These are phyloP conservation scores for Phaseolus lunatus DNA, from an alignment of 306 rosid species.

Conservation along the genomic window DNA sequence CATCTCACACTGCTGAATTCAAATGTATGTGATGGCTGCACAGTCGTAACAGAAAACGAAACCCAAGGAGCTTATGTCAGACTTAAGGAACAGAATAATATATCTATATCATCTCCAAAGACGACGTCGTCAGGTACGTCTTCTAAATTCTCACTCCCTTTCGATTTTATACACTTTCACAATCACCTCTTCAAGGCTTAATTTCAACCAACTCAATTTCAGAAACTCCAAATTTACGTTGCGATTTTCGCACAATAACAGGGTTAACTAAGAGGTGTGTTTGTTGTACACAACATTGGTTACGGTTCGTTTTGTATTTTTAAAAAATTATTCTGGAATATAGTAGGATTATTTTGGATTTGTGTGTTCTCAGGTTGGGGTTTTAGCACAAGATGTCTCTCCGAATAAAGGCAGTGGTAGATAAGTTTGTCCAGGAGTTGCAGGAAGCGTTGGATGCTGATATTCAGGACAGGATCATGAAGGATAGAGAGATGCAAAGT, in stretches of 20 bases:
- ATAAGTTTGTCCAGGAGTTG: constrained; percentile 91
- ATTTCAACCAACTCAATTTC: constrained; percentile 1
- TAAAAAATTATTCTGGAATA: neutral
- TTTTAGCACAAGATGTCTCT: constrained; percentile 66
- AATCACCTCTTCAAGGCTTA: neutral
- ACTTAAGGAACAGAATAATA: neutral
- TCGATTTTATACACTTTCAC: neutral
- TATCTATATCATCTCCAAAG: neutral
- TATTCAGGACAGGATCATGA: constrained; percentile 94
- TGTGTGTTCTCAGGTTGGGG: constrained; percentile 34
- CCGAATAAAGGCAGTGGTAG: constrained; percentile 91
- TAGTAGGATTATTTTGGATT: constrained; percentile 20
- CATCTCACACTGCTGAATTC: neutral
- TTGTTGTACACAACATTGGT: neutral
- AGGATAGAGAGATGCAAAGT: constrained; percentile 99
- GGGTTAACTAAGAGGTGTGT: neutral
- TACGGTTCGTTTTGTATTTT: neutral
- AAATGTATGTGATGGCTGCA: neutral
- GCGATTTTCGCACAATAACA: neutral
- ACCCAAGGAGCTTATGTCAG: constrained; percentile 12
- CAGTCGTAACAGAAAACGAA: constrained; percentile 10
- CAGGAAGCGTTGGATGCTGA: constrained; percentile 96
- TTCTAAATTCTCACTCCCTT: constrained; percentile 10
- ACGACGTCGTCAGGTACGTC: constrained; percentile 34
- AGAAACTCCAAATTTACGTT: neutral